phyloP scores from a whole-genome alignment of 2,329 filamentous ascomycete species.

The Penicillium psychrosexuale region DNA sequence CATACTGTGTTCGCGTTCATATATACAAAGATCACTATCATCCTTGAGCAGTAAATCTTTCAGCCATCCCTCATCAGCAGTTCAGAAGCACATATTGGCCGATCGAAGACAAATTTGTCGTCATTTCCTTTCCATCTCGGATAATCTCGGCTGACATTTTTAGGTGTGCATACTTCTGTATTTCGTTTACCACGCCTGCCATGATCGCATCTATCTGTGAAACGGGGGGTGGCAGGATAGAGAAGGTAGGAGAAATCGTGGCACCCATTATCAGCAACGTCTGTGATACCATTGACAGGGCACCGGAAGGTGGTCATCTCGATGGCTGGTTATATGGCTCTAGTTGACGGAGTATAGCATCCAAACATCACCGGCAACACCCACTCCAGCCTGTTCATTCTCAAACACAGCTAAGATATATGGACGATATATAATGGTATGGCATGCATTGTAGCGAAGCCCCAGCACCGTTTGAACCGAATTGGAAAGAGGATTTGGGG shows the following conservation, averaged over 20 bases:
- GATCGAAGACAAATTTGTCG: conserved; percentile 50
- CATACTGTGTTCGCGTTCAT: neutral
- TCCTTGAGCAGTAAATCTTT: neutral
- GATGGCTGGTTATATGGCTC: conserved; percentile 74
- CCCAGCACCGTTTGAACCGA: conserved; percentile 76
- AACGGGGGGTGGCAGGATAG: conserved; percentile 52
- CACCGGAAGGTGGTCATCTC: conserved; percentile 78
- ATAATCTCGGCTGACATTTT: conserved; percentile 75
- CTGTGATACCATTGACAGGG: conserved; percentile 78
- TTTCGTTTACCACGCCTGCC: conserved; percentile 70
- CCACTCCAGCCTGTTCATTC: conserved; percentile 69
- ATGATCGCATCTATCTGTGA: conserved; percentile 69
- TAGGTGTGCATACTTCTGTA: conserved; percentile 69
- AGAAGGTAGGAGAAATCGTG: conserved; percentile 72
- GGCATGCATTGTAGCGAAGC: conserved; percentile 77
- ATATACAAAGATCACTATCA: neutral
- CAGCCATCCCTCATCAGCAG: neutral
- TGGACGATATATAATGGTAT: conserved; percentile 80
- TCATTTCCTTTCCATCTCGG: conserved; percentile 66
- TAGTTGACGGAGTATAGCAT: conserved; percentile 74
- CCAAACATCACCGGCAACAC: conserved; percentile 76
- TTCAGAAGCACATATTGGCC: conserved; percentile 12
- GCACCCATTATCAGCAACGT: conserved; percentile 80
- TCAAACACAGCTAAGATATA: conserved; percentile 78
- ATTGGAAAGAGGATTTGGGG: conserved; percentile 63